Evolutionary conservation across 805 yeast genomes (phyloP), one percentile per base, ranked within the genome.

Genomic region (Myxozyma mucilagina): DNA sequence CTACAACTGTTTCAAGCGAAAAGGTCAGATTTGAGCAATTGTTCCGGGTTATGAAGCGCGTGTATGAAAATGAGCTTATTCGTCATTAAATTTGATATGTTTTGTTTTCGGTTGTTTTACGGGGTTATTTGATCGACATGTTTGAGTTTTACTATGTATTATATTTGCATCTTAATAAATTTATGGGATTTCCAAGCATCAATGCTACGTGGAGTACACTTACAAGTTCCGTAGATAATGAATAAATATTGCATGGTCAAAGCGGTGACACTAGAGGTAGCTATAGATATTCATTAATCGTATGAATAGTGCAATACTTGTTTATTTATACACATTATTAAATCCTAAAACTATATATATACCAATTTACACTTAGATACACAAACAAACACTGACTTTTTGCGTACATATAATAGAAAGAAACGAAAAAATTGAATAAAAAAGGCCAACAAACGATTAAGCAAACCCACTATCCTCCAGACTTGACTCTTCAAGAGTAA

Each of bases 1-100:
- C 54, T 34, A 63, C 66, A 10, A 67, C 68, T 32, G 68, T 72
- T 9, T 31, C 54, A n/a, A 34, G 52, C 31, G 66, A 59, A 13
- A 58, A 63, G 53, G 64, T 74, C 41, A 50, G 56, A 54, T 68
- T 72, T 29, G 75, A 70, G 49, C 74, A 73, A 65, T 60, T 73
- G 42, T 64, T 71, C 7, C 53, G 71, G 39, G 47, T 73, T 29
- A 67, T 72, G 41, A 67, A 71, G 67, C 68, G 71, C 10, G 74
- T 72, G 24, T 73, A 70, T 57, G 76, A 72, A 53, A 59, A 45
- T 50, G 60, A 62, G 57, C 53, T 59, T 20, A 16, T 51, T 36
- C 60, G 51, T 36, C 49, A 45, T 4, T 50, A 41, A 48, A 20
- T 8, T 16, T 20, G 29, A 29, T 38, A 29, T 32, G 29, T 11